phyloP scores from a whole-genome alignment of 805 yeast genomes.

The Lipomyces kockii region DNA sequence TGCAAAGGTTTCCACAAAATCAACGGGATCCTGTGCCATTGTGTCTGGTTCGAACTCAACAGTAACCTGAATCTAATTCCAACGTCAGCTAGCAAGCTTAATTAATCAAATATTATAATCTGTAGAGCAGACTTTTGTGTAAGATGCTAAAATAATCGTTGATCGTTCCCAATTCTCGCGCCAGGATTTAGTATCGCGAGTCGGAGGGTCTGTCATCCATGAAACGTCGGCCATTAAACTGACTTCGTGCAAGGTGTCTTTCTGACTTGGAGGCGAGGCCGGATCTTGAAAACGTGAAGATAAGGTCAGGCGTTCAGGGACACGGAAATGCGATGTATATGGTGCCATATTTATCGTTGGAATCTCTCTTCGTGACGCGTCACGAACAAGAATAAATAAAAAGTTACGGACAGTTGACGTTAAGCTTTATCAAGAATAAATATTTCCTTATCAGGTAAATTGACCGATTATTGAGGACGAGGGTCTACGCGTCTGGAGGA shows the following conservation, averaged over 20 bases:
- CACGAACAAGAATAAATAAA: neutral
- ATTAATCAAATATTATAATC: neutral
- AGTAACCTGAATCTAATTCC: neutral
- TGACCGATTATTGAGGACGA: neutral
- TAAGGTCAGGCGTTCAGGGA: neutral
- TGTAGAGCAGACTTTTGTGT: neutral
- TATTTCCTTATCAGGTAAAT: neutral
- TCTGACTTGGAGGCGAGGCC: neutral
- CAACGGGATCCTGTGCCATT: neutral
- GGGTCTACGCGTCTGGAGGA: neutral
- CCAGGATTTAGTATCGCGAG: neutral
- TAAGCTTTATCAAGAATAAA: neutral
- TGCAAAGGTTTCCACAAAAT: slow-evolving; percentile 11
- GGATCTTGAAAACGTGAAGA: neutral
- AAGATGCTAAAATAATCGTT: neutral
- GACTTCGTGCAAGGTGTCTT: neutral
- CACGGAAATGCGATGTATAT: neutral
- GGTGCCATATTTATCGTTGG: neutral
- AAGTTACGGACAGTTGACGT: neutral
- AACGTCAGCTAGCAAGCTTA: neutral
- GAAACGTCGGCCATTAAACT: neutral
- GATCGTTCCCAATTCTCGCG: slow-evolving; percentile 2
- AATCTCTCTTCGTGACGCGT: neutral
- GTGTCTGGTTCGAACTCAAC: neutral
- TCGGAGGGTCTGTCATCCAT: slow-evolving; percentile 5